phyloP scores from a whole-genome alignment of 2,329 filamentous ascomycete genomes.

The Neocucurbitaria cava region DNA sequence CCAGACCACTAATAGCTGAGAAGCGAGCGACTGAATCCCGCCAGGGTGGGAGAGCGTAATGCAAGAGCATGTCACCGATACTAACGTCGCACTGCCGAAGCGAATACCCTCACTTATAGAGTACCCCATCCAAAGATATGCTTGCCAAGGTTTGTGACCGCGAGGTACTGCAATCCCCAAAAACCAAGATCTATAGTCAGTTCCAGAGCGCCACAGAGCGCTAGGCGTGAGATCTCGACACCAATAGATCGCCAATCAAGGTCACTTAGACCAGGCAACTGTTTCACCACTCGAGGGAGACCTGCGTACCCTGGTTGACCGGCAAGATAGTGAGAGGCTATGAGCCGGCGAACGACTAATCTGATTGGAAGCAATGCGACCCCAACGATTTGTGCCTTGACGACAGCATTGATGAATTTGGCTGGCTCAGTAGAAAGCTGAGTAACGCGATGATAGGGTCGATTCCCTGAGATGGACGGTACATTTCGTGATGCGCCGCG shows the following conservation, averaged over 20 bases:
- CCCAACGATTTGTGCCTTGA: conserved; percentile 41
- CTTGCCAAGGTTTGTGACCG: conserved; percentile 37
- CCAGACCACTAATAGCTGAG: neutral
- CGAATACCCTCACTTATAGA: conserved; percentile 26
- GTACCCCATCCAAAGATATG: conserved; percentile 44
- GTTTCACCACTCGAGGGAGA: conserved; percentile 14
- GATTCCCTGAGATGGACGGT: conserved; percentile 7
- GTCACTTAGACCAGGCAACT: conserved; percentile 11
- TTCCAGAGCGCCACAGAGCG: conserved; percentile 41
- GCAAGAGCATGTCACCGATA: conserved; percentile 6
- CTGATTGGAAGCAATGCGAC: conserved; percentile 41
- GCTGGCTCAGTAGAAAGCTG: conserved; percentile 44
- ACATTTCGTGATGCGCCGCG: conserved; percentile 9
- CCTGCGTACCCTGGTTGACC: conserved; percentile 9
- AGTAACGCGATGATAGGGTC: conserved; percentile 42
- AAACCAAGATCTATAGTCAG: conserved; percentile 42
- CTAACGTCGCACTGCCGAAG: conserved; percentile 1
- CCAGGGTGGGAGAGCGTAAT: neutral
- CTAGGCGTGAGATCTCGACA: conserved; percentile 38
- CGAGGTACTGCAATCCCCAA: conserved; percentile 44
- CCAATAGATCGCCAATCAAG: conserved; percentile 28
- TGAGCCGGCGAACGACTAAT: conserved; percentile 36
- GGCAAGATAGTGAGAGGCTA: conserved; percentile 41
- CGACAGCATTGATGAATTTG: conserved; percentile 40
- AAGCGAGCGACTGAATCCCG: conserved; percentile 1